Evolutionary conservation across 2,329 filamentous ascomycete species (phyloP), one percentile per base, ranked within the genome.

Genomic region (Alternaria arbusti): DNA sequence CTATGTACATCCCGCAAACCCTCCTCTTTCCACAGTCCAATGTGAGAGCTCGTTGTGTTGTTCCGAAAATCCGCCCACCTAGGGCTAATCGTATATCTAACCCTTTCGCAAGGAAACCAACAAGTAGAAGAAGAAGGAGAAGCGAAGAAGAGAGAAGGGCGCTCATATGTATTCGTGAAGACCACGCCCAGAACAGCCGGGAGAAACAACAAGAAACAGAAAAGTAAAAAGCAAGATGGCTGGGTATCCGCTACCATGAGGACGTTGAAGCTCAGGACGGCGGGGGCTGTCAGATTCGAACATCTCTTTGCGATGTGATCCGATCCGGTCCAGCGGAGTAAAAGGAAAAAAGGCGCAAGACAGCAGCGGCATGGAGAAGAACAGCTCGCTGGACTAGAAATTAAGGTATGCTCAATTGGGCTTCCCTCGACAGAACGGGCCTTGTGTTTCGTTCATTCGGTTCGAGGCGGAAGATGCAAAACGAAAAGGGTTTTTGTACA

Each of bases 371-470:
- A 40, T 40, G 36, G 20, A 9, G 20, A 32, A 11, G 20, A 40
- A 25, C 28, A 51, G 28, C 28, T n/a, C 32, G 22, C 20, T 50
- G 9, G 40, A 62, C 60, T 62, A 62, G 54, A 62, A 62, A 62
- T 62, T 62, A 62, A 47, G 36, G 28, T 62, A 62, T 59, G 32
- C 55, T 59, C 30, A 40, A 52, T 6, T 23, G 30, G 22, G 36
- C 36, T 40, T 40, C 13, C 28, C 43, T 32, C 26, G 15, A 47
- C 25, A 40, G 17, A 17, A 30, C 26, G n/a, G 40, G 44, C 26
- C 44, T 23, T 15, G 26, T 40, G 36, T 40, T 17, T 17, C 32
- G 32, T 40, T 10, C 36, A 5, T 40, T 40, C n/a, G 36, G 36
- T 40, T 40, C 36, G 36, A 44, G 36, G 36, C 22, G 40, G 56